Conservation (phyloP, 257 asterid genomes). For the Solanum medicagineum region DNA sequence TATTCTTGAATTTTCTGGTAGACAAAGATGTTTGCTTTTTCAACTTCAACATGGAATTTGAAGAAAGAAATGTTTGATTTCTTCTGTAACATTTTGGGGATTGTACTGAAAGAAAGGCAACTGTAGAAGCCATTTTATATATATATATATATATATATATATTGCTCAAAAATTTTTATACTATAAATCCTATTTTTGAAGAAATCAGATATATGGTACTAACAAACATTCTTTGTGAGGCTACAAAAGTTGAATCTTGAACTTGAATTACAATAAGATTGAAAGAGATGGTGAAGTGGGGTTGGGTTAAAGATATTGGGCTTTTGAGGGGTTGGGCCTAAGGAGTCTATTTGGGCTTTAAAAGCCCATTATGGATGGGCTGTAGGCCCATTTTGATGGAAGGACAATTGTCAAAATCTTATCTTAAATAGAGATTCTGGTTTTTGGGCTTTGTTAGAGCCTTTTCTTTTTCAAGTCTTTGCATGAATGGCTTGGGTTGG, state of each 20-base stretch:
- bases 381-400: not conserved
- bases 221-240: not conserved
- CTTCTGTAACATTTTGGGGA: conserved; percentile 1
- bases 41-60: conserved; percentile 15
- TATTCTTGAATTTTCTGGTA: conserved; percentile 10
- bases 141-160: too few species aligned
- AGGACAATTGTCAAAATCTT: not conserved
- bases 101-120: not conserved
- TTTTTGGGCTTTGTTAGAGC: not conserved
- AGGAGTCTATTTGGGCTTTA: not conserved
- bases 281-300: not conserved
- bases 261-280: not conserved
- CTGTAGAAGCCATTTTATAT: not conserved
- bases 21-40: conserved; percentile 24
- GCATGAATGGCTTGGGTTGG: too few species aligned
- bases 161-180: not conserved
- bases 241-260: not conserved
- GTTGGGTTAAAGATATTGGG: too few species aligned
- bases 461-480: not conserved
- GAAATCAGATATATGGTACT: not conserved
- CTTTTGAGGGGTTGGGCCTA: not conserved
- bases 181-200: not conserved
- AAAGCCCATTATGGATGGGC: not conserved
- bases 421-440: not conserved
- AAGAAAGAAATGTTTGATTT: not conserved